A percentile compares a stretch with the other conserved stretches of the same genome.
These are phyloP conservation scores for Allium fistulosum DNA, from an alignment of 106 monocot genomes.

Conservation along the genomic window DNA sequence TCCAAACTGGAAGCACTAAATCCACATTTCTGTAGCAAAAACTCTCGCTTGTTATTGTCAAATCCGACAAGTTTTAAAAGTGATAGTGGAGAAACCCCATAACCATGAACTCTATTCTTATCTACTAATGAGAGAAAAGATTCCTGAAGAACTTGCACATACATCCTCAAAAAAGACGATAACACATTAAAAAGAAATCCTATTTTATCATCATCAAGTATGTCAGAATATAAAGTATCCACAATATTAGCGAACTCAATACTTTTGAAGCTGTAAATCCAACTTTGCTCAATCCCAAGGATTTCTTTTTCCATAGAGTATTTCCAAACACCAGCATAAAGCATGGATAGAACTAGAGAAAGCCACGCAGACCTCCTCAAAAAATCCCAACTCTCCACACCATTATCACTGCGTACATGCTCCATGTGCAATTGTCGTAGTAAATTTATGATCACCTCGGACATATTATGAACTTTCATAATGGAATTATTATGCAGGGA, in stretches of 20 bases:
- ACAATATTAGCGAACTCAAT: constrained; percentile 15
- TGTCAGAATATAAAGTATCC: constrained; percentile 16
- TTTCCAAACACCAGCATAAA: constrained; percentile 40
- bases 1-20: constrained; percentile 33
- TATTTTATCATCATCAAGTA: constrained; percentile 27
- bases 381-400: constrained; percentile 53
- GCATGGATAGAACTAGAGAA: constrained; percentile 49
- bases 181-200: constrained; percentile 41
- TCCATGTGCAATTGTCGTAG: constrained; percentile 36
- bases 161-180: constrained; percentile 52
- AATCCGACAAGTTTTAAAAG: constrained; percentile 54
- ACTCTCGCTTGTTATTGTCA: constrained; percentile 40
- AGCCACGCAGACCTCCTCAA: constrained; percentile 53
- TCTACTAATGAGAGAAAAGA: constrained; percentile 53
- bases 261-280: constrained; percentile 9
- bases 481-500: constrained; percentile 11
- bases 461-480: constrained; percentile 16
- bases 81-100: constrained; percentile 47
- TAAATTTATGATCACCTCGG: constrained; percentile 23
- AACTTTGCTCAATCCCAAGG: constrained; percentile 17
- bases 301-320: constrained; percentile 19
- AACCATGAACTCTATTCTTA: constrained; percentile 3
- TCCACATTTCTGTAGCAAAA: constrained; percentile 48
- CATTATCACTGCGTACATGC: constrained; percentile 2
- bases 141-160: constrained; percentile 39